These are phyloP conservation scores for Eragrostis tef DNA, from an alignment of 202 grass and related monocot genomes.

Conservation along the genomic window DNA sequence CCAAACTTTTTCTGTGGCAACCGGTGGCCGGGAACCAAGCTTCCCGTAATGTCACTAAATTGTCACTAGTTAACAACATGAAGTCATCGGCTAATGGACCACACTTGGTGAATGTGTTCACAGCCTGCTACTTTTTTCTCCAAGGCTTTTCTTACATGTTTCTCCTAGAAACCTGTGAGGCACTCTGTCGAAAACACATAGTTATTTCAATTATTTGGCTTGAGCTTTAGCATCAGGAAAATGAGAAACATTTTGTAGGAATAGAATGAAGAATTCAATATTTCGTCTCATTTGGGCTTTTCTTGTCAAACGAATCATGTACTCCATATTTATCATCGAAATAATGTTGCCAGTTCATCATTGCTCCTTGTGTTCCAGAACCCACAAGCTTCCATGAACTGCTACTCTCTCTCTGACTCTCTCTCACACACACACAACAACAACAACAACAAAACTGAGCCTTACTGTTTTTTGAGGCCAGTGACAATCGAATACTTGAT, in stretches of 20 bases:
- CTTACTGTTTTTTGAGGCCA: not conserved
- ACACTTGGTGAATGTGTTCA: slow-evolving; percentile 3
- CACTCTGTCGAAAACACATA: slow-evolving; percentile 17
- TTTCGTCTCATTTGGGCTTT: slow-evolving; percentile 32
- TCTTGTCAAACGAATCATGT: no score
- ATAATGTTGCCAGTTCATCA: slow-evolving; percentile 7
- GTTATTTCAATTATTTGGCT: slow-evolving; percentile 13
- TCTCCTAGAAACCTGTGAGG: slow-evolving; percentile 30
- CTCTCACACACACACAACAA: not conserved
- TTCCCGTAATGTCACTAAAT: slow-evolving; percentile 7
- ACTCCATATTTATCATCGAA: no score
- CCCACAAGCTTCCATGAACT: slow-evolving; percentile 24
- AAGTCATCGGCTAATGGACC: slow-evolving; percentile 21
- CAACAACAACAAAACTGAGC: not conserved
- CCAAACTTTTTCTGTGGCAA: no score
- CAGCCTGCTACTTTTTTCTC: slow-evolving; percentile 29
- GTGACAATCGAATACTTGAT: slow-evolving; percentile 28
- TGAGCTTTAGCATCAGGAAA: not conserved
- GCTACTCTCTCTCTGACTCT: not conserved
- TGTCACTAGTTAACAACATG: slow-evolving; percentile 20
- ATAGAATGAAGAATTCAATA: slow-evolving; percentile 20
- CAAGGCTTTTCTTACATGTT: not conserved
- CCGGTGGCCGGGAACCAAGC: no score
- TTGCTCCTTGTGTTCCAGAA: not conserved
- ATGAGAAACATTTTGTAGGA: slow-evolving; percentile 20